Percentiles rank a stretch among this genome's conserved stretches.
These are phyloP conservation scores for Phytophthora pseudosyringae DNA, from an alignment of 352 stramenopile species.

Conservation along the genomic window DNA sequence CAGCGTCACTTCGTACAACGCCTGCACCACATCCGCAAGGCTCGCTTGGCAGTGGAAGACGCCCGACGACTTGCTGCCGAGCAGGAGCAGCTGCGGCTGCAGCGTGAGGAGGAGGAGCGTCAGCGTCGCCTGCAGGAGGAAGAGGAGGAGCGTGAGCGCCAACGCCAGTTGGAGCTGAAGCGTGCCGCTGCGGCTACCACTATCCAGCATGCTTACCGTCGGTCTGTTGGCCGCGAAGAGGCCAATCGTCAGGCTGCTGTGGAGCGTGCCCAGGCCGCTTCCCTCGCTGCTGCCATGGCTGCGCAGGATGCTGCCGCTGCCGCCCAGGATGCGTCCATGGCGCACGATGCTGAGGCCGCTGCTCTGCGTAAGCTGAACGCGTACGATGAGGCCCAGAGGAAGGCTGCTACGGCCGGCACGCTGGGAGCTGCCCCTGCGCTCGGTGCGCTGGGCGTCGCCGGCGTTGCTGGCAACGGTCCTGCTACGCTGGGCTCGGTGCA, in stretches of 20 bases:
- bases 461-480: slow-evolving; percentile 54
- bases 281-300: slow-evolving; percentile 73
- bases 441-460: slow-evolving; percentile 56
- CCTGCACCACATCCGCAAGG: slow-evolving; percentile 85
- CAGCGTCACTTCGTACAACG: slow-evolving; percentile 84
- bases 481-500: slow-evolving; percentile 78
- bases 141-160: slow-evolving; percentile 69
- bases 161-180: slow-evolving; percentile 66
- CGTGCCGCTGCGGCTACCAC: slow-evolving; percentile 54
- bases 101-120: slow-evolving; percentile 77
- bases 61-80: slow-evolving; percentile 74
- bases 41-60: slow-evolving; percentile 78
- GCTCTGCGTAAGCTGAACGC: slow-evolving; percentile 74
- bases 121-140: slow-evolving; percentile 61
- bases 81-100: slow-evolving; percentile 62
- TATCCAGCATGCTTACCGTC: slow-evolving; percentile 81
- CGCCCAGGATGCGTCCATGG: slow-evolving; percentile 71
- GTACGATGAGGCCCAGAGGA: slow-evolving; percentile 62
- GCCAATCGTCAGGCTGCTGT: slow-evolving; percentile 71
- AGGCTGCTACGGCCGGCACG: slow-evolving; percentile 48
- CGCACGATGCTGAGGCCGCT: slow-evolving; percentile 78
- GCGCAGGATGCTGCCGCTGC: slow-evolving; percentile 78
- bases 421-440: slow-evolving; percentile 67
- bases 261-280: slow-evolving; percentile 72
- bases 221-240: slow-evolving; percentile 70